Base-by-base conservation (phyloP, 495 filamentous ascomycete species). In the Penicillium malachiteum region DNA sequence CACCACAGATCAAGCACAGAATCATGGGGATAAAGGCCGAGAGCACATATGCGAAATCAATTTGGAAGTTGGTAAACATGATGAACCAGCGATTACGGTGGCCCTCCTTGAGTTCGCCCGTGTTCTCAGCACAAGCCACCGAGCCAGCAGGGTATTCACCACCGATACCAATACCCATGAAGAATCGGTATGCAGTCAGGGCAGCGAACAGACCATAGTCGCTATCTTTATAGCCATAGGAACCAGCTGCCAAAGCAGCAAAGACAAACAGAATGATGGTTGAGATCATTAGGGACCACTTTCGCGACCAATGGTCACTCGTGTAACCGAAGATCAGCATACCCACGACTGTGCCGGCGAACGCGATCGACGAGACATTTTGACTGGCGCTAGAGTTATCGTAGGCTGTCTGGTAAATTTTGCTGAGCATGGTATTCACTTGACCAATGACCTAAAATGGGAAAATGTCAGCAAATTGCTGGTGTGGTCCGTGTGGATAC, bases 71-170 rank as follows among this genome's bases (percentile, higher is more conserved):
- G 42, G 92, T 97, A 71, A 95, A 96, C 59, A 95, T 78, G 64
- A 95, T 91, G 70, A 96, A 97, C 90, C 90, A 96, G 17, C 85
- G 81, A 63, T 96, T 93, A 12, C 92, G 76, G 18, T 85, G 85
- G n/a, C 92, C 92, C 8, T 67, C 65, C 67, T 89, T 89, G 55
- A 96, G 73, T 66, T 96, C 90, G 14, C 89, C 89, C 0, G 86
- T 91, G 30, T 86, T 87, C 71, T 97, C 92, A 16, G 91, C 89
- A 48, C 84, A 87, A 0, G 87, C 87, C 5, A 96, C 92, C 49
- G 84, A 89, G 5, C 92, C 92, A 7, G 92, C 91, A 8, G 92
- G 92, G 66, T 96, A 96, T 67, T 97, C 92, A 52, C 92, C 89
- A 18, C 75, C 80, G 30, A 84, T 82, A 10, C 76, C 82, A 44